These are phyloP conservation scores for Trametes sanguinea DNA, from an alignment of 768 basidiomycete species.

Conservation along the genomic window DNA sequence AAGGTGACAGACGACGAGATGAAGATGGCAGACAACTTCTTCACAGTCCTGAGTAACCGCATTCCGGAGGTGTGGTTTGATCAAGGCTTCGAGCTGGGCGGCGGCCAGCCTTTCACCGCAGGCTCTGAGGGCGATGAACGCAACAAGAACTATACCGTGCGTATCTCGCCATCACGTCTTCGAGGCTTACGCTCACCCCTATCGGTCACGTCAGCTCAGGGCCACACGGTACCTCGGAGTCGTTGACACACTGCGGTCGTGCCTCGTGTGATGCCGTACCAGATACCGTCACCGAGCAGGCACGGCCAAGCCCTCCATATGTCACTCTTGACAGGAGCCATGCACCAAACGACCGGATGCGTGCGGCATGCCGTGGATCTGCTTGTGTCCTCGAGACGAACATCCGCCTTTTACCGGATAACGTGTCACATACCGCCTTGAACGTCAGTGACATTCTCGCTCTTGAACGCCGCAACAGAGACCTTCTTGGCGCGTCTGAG, in stretches of 20 bases:
- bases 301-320: slow-evolving; percentile 21
- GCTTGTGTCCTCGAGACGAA: slow-evolving; percentile 55
- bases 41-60: slow-evolving; percentile 55
- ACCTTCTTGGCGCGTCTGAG: slow-evolving; percentile 37
- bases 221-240: slow-evolving; percentile 43
- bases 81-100: slow-evolving; percentile 59
- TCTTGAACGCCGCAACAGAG: slow-evolving; percentile 41
- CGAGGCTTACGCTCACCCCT: background rate
- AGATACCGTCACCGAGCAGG: slow-evolving; percentile 6
- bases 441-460: slow-evolving; percentile 43
- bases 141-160: slow-evolving; percentile 60
- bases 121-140: slow-evolving; percentile 58
- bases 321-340: slow-evolving; percentile 11
- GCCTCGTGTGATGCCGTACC: slow-evolving; percentile 19
- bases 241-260: slow-evolving; percentile 21
- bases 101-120: slow-evolving; percentile 63
- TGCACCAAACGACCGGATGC: slow-evolving; percentile 10
- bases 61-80: slow-evolving; percentile 66
- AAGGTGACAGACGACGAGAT: slow-evolving; percentile 50
- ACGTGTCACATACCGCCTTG: slow-evolving; percentile 25
- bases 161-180: slow-evolving; percentile 28
- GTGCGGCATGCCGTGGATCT: slow-evolving; percentile 26
- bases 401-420: slow-evolving; percentile 45
- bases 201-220: slow-evolving; percentile 38
- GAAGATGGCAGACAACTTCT: slow-evolving; percentile 75